Base-by-base conservation (phyloP, 139 green algal species). In the Chlorella sp. region DNA sequence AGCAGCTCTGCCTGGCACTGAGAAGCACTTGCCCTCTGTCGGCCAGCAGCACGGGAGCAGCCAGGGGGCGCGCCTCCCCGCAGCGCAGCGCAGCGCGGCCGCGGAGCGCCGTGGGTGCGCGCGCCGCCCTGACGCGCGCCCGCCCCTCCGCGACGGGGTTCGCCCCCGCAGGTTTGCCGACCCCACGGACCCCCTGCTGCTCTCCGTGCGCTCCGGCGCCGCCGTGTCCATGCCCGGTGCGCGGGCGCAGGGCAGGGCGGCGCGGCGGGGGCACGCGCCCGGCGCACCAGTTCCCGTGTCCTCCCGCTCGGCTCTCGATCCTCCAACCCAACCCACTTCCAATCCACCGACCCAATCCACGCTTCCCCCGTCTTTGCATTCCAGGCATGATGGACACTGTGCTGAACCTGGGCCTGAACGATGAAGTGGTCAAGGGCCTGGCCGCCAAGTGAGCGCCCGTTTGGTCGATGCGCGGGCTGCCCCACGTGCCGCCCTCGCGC, bases 311-410 rank as follows among this genome's bases (percentile, higher is more conserved):
- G 11, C 36, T 2, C 29, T 23, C 46, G 48, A 40, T 50, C 45
- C 21, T 38, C 40, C 40, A 8, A 1, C 8, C 41, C 41, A 5
- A 11, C 38, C 25, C n/a, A 1, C 53, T 23, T 35, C 53, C 53
- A 17, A 17, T 35, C 53, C 53, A n/a, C 53, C 53, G 9, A 17
- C 53, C 53, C 53, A 14, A n/a, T 31, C 11, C 53, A 61, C 53
- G 19, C 53, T 9, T 8, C 40, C 55, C 38, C 38, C 6, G n/a
- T 14, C 11, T 53, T 36, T 94, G 82, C 36, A 93, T 91, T 87
- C 88, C 88, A 46, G 93, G 93, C 61, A 97, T 97, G 93, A 97
- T 97, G 93, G 90, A 97, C 87, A 97, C 93, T 2, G 92, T 97
- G 43, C 87, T 97, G 29, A 97, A 97, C 81, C 80, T 97, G 50